A percentile compares a stretch with the other conserved stretches of the same genome.
Conservation (phyloP, 495 filamentous ascomycete genomes). For the Talaromyces adpressus region DNA sequence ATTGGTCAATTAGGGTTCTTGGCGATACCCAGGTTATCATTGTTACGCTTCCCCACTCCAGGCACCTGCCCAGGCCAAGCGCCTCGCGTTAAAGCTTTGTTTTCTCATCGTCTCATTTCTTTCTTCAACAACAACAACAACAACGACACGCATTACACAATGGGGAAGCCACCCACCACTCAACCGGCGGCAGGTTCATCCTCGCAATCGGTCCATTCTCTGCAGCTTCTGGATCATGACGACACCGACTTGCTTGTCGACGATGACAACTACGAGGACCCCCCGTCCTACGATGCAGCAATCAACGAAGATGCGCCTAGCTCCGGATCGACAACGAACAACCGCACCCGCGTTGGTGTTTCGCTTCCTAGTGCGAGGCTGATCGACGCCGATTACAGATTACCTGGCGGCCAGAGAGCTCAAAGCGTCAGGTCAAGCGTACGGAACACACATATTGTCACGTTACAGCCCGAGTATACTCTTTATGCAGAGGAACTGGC, state of each 20-base stretch:
- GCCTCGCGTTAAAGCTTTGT: neutral
- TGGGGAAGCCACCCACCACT: neutral
- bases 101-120: neutral
- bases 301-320: neutral
- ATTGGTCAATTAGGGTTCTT: neutral
- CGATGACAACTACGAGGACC: neutral
- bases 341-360: too few species aligned
- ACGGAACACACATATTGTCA: slow-evolving; percentile 12
- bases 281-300: slow-evolving; percentile 4
- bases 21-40: neutral
- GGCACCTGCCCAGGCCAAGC: neutral
- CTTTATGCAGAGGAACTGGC: slow-evolving; percentile 18
- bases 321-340: neutral
- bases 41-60: neutral
- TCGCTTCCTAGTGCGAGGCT: neutral
- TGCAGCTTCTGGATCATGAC: neutral
- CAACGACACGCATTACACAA: neutral
- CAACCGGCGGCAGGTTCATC: neutral
- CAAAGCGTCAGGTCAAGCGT: neutral
- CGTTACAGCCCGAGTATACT: slow-evolving; percentile 14
- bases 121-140: neutral
- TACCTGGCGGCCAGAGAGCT: neutral
- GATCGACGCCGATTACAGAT: neutral
- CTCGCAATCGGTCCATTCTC: neutral
- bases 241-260: neutral